Evolutionary conservation across 495 filamentous ascomycete species (phyloP).

Genomic region (Tetracladium marchalianum): DNA sequence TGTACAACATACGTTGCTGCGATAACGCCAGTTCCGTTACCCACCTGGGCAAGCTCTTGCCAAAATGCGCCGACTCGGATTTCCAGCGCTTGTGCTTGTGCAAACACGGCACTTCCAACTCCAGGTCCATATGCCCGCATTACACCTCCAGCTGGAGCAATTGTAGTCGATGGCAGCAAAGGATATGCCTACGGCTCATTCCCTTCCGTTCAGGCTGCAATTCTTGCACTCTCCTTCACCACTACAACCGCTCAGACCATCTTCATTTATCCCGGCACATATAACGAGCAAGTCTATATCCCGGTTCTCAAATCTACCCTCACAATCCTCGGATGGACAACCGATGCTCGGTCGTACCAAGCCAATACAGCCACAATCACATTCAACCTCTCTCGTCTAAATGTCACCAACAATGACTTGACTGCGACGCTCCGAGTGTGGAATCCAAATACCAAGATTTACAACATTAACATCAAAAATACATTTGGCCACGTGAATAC

Average conservation of each 20-base stretch:
- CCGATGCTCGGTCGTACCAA: constrained; percentile 28
- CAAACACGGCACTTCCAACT: neutral
- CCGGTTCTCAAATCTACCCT: constrained; percentile 11
- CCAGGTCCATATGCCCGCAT: neutral
- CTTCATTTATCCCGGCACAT: constrained; percentile 52
- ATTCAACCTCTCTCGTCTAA: constrained; percentile 15
- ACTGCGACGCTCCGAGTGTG: constrained; percentile 13
- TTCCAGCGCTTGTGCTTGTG: constrained; percentile 1
- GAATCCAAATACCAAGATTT: constrained; percentile 15
- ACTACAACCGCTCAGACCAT: constrained; percentile 36
- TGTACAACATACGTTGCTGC: neutral
- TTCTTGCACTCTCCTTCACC: constrained; percentile 8
- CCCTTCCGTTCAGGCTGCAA: constrained; percentile 9
- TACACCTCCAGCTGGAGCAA: constrained; percentile 7
- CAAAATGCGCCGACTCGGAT: neutral
- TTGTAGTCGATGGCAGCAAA: constrained; percentile 5
- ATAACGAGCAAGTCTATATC: constrained; percentile 50
- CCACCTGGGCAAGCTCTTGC: neutral
- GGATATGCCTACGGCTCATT: neutral
- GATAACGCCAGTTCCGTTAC: neutral
- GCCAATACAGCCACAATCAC: constrained; percentile 53
- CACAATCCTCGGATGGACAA: constrained; percentile 11
- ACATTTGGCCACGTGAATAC: constrained; percentile 12
- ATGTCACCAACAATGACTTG: constrained; percentile 9
- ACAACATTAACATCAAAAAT: constrained; percentile 13